Conservation (phyloP, 768 basidiomycete species). For the Kwoniella heveanensis region DNA sequence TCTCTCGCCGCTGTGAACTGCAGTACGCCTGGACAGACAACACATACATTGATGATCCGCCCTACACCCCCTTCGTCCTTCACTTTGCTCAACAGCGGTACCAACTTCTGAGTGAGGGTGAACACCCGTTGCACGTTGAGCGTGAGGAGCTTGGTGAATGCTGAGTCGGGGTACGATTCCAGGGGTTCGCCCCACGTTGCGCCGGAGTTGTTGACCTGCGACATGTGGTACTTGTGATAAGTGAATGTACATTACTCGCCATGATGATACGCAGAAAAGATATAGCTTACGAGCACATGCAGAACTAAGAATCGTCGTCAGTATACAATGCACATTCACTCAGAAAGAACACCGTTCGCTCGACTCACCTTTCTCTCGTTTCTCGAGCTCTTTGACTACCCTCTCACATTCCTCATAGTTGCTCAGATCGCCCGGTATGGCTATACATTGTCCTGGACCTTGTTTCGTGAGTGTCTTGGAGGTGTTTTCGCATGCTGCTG, state of each 20-base stretch:
- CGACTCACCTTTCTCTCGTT: slow-evolving; percentile 60
- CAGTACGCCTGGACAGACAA: background rate
- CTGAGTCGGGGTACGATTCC: slow-evolving; percentile 60
- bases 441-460: slow-evolving; percentile 64
- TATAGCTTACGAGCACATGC: slow-evolving; percentile 53
- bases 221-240: no score
- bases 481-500: slow-evolving; percentile 62
- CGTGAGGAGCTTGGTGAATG: slow-evolving; percentile 66
- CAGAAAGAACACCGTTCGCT: background rate
- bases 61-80: slow-evolving; percentile 56
- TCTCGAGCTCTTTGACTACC: slow-evolving; percentile 61
- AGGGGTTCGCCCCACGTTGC: slow-evolving; percentile 55
- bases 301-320: no score
- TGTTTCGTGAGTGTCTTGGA: slow-evolving; percentile 62
- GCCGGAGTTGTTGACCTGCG: slow-evolving; percentile 68
- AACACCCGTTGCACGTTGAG: slow-evolving; percentile 69
- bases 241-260: no score
- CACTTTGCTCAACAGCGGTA: slow-evolving; percentile 64
- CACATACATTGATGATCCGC: slow-evolving; percentile 64
- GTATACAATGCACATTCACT: no score
- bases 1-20: background rate
- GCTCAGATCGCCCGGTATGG: slow-evolving; percentile 64
- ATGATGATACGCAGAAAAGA: no score
- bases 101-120: slow-evolving; percentile 65
- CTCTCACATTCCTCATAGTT: slow-evolving; percentile 63